A percentile compares a stretch with the other conserved stretches of the same genome.
These are phyloP conservation scores for Cladobotryum mycophilum DNA, from an alignment of 2,329 filamentous ascomycete genomes.

Conservation along the genomic window DNA sequence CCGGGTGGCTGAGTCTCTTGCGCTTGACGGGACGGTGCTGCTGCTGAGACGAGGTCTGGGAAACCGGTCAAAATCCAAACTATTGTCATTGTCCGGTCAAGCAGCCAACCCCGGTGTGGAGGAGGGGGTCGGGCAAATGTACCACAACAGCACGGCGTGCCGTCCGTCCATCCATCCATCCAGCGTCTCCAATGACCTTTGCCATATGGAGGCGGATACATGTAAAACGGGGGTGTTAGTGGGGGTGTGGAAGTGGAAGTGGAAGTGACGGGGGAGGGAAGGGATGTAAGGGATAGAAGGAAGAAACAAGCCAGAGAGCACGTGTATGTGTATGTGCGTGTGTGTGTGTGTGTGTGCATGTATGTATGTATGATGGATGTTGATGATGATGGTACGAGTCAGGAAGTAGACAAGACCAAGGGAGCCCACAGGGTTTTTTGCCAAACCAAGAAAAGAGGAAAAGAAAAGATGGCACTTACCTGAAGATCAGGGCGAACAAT, in stretches of 20 bases:
- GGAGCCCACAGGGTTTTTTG: too few relatives aligned
- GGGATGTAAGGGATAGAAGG: not conserved
- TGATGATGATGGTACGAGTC: too few relatives aligned
- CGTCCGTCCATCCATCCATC: not conserved
- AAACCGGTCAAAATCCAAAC: constrained; percentile 11
- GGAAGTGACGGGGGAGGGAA: not conserved
- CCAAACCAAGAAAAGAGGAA: too few relatives aligned
- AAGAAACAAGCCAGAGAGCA: not conserved
- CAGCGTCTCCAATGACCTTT: not conserved
- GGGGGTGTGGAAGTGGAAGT: constrained; percentile 5
- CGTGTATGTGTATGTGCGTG: too few relatives aligned
- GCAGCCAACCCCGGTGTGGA: constrained; percentile 3
- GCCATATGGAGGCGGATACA: not conserved
- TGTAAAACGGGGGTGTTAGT: constrained; percentile 8
- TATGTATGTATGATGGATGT: too few relatives aligned
- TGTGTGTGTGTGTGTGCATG: too few relatives aligned
- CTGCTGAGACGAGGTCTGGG: not conserved
- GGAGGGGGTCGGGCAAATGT: constrained; percentile 1
- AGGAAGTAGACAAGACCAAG: too few relatives aligned
- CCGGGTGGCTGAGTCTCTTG: constrained; percentile 2
- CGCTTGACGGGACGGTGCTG: constrained; percentile 4
- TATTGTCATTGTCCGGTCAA: constrained; percentile 3
- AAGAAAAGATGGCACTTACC: too few relatives aligned
- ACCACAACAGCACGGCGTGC: not conserved
- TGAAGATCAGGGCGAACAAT: too few relatives aligned